Conservation (phyloP, 2,329 filamentous ascomycete genomes). For the Xylariaceae sp. region DNA sequence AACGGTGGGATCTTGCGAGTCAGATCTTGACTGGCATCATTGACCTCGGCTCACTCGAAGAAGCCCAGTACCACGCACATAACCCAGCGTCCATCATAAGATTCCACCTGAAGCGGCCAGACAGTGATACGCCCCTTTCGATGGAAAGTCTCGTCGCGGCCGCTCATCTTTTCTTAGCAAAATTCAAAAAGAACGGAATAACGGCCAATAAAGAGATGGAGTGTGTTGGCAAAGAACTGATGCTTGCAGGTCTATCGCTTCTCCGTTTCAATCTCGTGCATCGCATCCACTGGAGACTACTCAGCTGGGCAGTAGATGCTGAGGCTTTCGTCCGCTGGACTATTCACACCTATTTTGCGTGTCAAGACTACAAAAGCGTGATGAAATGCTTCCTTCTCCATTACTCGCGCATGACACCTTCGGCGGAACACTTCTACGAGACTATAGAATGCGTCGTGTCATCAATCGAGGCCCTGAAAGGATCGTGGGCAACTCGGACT, state of each 20-base stretch:
- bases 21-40: slow-evolving; percentile 30
- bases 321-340: slow-evolving; percentile 30
- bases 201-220: slow-evolving; percentile 12
- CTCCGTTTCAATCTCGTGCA: slow-evolving; percentile 21
- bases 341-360: slow-evolving; percentile 30
- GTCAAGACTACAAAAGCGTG: slow-evolving; percentile 30
- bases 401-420: slow-evolving; percentile 28
- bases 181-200: slow-evolving; percentile 25
- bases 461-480: slow-evolving; percentile 30
- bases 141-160: slow-evolving; percentile 22
- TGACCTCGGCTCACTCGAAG: slow-evolving; percentile 28
- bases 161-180: slow-evolving; percentile 32
- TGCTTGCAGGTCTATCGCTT: slow-evolving; percentile 28
- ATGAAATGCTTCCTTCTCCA: slow-evolving; percentile 34
- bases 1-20: slow-evolving; percentile 31
- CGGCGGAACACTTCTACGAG: slow-evolving; percentile 19
- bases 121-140: slow-evolving; percentile 7
- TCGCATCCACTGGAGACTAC: slow-evolving; percentile 33
- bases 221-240: slow-evolving; percentile 27
- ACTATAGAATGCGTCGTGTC: slow-evolving; percentile 32
- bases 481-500: slow-evolving; percentile 28
- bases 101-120: slow-evolving; percentile 21
- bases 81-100: slow-evolving; percentile 34
- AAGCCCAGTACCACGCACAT: slow-evolving; percentile 34
- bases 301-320: slow-evolving; percentile 23